Evolutionary conservation across 257 asterid species (phyloP), one percentile per base, ranked within the genome.

Genomic region (Marsdenia floribunda): DNA sequence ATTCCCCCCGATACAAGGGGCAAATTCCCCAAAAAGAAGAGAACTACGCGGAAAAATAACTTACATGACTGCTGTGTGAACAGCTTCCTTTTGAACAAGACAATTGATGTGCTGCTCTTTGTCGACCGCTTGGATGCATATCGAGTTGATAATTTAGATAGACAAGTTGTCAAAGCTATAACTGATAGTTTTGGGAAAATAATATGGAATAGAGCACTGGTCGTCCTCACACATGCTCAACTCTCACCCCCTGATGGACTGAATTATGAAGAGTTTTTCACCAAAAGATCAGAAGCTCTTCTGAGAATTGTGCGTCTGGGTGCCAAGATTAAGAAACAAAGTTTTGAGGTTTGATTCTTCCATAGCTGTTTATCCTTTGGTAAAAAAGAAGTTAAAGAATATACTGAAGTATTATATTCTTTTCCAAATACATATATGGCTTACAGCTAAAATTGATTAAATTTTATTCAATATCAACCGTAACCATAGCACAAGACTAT

Each of bases 91-190:
- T 72, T 92, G 89, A 88, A 85, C 82, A 93, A 95, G 90, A 95
- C 97, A 7, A 86, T 95, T 55, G 98, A 95, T 80, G 96, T 92
- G 77, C 78, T 95, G 87, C 97, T 95, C 47, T 95, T 92, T 78
- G 99, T 95, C 86, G 99, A 95, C 78, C 97, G 99, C 47, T 83
- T 95, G 86, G 99, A 95, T 89, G 86, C 93, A 52, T 95, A 95
- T 76, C 88, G 99, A 85, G 98, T 95, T 72, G 99, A 95, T 85
- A 90, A 88, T 78, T 84, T 95, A 91, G 99, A 95, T 82, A 88
- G 76, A 74, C 98, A 89, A 83, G 78, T 92, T 63, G 97, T 92
- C 77, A 92, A 81, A 82, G 99, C 99, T 47, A 92, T 95, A 65
- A 82, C 96, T 21, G 90, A 91, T 73, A 82, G 85, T 82, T 91